Evolutionary conservation across 192 early-diverging fungal species (phyloP), one percentile per base, ranked within the genome.

Genomic region (Piromyces finnis): DNA sequence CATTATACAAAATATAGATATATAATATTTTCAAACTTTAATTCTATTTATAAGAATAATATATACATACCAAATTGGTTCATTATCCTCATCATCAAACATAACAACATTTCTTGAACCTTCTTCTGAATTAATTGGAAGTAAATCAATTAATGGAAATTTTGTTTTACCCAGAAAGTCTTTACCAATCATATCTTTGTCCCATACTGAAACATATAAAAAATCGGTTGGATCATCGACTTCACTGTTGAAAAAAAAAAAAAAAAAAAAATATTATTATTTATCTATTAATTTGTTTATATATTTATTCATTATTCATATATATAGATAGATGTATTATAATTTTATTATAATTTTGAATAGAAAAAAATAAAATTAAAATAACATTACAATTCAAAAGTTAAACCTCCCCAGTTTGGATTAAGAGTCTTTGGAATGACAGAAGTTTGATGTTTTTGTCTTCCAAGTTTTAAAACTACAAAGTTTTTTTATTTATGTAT

Each of bases 121-220:
- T 18, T 84, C 83, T 26, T 68, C 51, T 22, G 13, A 5, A 51
- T 51, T 51, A 77, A 86, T 84, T 29, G 51, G 80, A 81, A 89
- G 85, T 30, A 93, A 35, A 26, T 92, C 88, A 22, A 86, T 81
- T 41, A 94, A 85, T 0, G 92, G 85, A 4, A 94, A 84, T 30
- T 80, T 78, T 13, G 91, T 30, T 39, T 89, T 85, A 1, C 93
- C 93, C 85, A 94, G 85, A 82, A 91, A 94, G 79, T 90, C 89
- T 29, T 86, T 85, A 26, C 87, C 87, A 79, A 91, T 86, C 30
- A 86, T 82, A 77, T 94, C 92, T 81, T 92, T 92, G 79, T 94
- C 91, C 90, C 91, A 93, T 22, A 90, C 85, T 82, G 41, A 29
- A 82, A 77, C 11, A 22, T 77, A 29, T 30, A 30, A 77, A 36